Evolutionary conservation across 352 stramenopile species (phyloP), one percentile per base, ranked within the genome.

Genomic region (Phytophthora vignae): DNA sequence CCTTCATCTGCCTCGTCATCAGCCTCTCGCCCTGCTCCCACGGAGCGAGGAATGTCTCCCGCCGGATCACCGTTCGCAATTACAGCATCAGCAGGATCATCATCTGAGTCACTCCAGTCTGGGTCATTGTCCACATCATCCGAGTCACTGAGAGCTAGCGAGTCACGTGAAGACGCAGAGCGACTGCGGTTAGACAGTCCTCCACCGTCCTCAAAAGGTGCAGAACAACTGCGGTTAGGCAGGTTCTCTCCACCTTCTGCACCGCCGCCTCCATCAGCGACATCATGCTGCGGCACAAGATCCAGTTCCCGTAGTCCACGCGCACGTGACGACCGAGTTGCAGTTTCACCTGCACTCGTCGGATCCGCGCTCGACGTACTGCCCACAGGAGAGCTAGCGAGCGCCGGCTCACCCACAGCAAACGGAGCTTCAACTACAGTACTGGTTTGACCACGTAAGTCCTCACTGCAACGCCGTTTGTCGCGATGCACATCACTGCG

Each of bases 321-420:
- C 14, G 10, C 54, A 59, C 14, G 49, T 19, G 49, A 50, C 64
- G 31, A 61, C 11, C 38, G 38, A 66, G 48, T 10, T n/a, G 14
- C 55, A 65, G 55, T 29, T 22, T 49, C 46, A 25, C 55, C 56
- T 71, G 38, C 1, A 44, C 55, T 25, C 56, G 17, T 56, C 38
- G 56, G 56, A 62, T 66, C 53, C 49, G 54, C 36, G 17, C 64
- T 71, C 56, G 17, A 71, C 55, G 40, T 10, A 15, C 22, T 46
- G 38, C 46, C 38, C 22, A 17, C 31, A 65, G 36, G 33, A 40
- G 17, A 4, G 4, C 38, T 55, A 44, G 33, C 48, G 21, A 58
- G 52, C 15, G 38, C 52, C 6, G 38, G 50, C 25, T 0, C 48
- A 66, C 49, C 49, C 9, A 66, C 19, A 46, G 31, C 49, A 21